These are phyloP conservation scores for Microbotryum saponariae DNA, from an alignment of 1,284 basidiomycete species.

Conservation along the genomic window DNA sequence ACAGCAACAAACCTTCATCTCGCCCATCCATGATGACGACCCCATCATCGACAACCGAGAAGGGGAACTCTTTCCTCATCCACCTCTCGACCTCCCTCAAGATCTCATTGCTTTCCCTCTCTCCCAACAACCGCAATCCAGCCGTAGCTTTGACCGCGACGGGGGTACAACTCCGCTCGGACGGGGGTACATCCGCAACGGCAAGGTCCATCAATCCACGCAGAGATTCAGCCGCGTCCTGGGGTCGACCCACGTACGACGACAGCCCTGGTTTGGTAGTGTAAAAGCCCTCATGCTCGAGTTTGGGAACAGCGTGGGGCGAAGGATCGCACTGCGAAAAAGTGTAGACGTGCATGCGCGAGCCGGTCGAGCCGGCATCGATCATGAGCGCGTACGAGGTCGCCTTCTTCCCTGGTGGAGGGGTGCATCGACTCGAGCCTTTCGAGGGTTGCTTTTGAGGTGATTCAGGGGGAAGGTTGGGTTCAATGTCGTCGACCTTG, in stretches of 20 bases:
- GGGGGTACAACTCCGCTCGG: conserved; percentile 67
- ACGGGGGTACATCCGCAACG: conserved; percentile 62
- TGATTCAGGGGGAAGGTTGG: conserved; percentile 17
- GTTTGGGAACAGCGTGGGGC: conserved; percentile 56
- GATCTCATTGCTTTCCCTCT: conserved; percentile 61
- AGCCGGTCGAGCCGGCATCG: conserved; percentile 95
- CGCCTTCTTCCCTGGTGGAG: conserved; percentile 25
- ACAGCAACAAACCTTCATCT: conserved; percentile 61
- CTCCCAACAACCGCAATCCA: conserved; percentile 71
- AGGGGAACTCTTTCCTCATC: conserved; percentile 63
- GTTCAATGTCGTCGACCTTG: conserved; percentile 13
- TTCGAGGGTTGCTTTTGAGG: conserved; percentile 21
- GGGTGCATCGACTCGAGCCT: conserved; percentile 20
- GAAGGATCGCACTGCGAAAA: conserved; percentile 70
- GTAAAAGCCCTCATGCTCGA: conserved; percentile 91
- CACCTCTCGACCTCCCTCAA: conserved; percentile 64
- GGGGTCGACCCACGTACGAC: conserved; percentile 51
- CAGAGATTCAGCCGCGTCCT: conserved; percentile 68
- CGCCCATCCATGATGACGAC: conserved; percentile 92
- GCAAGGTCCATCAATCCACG: conserved; percentile 77
- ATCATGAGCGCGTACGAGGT: conserved; percentile 79
- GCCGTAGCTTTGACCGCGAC: conserved; percentile 94
- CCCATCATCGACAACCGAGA: conserved; percentile 58
- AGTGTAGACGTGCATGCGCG: conserved; percentile 95
- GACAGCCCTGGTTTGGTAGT: conserved; percentile 77